phyloP scores from a whole-genome alignment of 305 asterid species.

The Plantago lanceolata region DNA sequence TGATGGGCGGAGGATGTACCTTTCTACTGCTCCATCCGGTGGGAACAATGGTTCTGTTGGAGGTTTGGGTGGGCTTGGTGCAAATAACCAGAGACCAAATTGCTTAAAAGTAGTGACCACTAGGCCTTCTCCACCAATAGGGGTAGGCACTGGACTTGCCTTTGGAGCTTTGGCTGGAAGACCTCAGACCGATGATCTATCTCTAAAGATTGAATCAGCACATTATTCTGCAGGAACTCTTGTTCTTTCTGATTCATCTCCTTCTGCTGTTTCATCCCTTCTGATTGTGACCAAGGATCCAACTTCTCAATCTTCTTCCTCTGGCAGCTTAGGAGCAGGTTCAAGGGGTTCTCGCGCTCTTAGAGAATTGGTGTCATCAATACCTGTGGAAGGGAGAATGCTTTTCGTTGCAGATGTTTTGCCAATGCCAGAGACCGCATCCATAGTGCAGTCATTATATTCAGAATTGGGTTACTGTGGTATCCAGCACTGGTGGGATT shows the following conservation, averaged over 20 bases:
- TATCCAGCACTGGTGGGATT: slow-evolving; percentile 60
- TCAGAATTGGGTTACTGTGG: slow-evolving; percentile 68
- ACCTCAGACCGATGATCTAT: slow-evolving; percentile 79
- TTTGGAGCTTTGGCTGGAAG: slow-evolving; percentile 82
- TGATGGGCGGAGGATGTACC: slow-evolving; percentile 97
- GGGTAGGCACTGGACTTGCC: slow-evolving; percentile 75
- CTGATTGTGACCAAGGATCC: slow-evolving; percentile 78
- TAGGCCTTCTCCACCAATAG: slow-evolving; percentile 94
- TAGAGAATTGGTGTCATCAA: slow-evolving; percentile 73
- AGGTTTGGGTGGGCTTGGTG: slow-evolving; percentile 54
- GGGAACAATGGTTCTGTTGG: slow-evolving; percentile 68
- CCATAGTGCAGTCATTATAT: slow-evolving; percentile 75
- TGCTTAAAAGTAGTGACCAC: slow-evolving; percentile 94
- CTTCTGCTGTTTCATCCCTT: slow-evolving; percentile 79
- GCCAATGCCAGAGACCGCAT: slow-evolving; percentile 75
- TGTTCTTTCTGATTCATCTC: slow-evolving; percentile 89
- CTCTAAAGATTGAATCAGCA: slow-evolving; percentile 86
- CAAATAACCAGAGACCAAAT: slow-evolving; percentile 58
- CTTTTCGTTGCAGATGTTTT: slow-evolving; percentile 85
- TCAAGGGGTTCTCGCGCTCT: slow-evolving; percentile 81
- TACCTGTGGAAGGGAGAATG: slow-evolving; percentile 89
- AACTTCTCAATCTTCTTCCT: slow-evolving; percentile 60
- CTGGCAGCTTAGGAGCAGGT: slow-evolving; percentile 61
- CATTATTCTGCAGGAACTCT: slow-evolving; percentile 75
- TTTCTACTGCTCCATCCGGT: slow-evolving; percentile 76